These are phyloP conservation scores for Auricularia sp. DNA, from an alignment of 768 basidiomycete species.

Conservation along the genomic window DNA sequence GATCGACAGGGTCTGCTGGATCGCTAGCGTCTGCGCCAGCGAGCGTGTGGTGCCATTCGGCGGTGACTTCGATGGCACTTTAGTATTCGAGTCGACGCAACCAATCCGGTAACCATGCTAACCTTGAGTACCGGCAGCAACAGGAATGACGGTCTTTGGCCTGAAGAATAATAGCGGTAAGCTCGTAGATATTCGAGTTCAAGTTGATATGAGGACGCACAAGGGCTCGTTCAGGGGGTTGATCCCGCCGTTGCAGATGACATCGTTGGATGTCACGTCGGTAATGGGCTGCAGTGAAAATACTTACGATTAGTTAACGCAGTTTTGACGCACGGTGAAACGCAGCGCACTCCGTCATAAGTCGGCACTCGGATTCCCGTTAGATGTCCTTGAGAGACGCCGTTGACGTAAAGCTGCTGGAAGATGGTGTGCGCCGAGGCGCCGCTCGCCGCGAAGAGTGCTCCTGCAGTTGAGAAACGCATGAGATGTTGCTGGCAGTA, in stretches of 20 bases:
- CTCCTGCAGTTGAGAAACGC: not conserved
- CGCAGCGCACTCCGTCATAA: conserved; percentile 21
- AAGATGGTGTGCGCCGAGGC: conserved; percentile 46
- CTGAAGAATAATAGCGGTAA: not conserved
- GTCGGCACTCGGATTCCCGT: conserved; percentile 36
- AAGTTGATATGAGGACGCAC: not conserved
- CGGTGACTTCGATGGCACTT: conserved; percentile 27
- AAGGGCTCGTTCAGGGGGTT: not conserved
- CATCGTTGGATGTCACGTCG: conserved; percentile 42
- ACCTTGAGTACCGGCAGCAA: conserved; percentile 36
- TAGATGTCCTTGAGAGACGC: conserved; percentile 34
- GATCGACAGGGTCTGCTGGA: conserved; percentile 39
- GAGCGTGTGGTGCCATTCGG: conserved; percentile 45
- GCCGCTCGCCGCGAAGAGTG: not conserved
- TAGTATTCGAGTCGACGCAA: not conserved
- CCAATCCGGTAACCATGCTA: not conserved
- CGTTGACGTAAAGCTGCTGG: conserved; percentile 46
- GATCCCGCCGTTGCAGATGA: conserved; percentile 50
- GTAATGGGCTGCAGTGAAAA: conserved; percentile 36
- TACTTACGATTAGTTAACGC: conserved; percentile 26
- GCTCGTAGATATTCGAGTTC: not conserved
- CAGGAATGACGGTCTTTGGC: conserved; percentile 29
- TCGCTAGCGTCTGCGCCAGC: conserved; percentile 37
- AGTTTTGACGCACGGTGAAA: conserved; percentile 23
- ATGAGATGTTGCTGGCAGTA: not conserved